Percentiles rank a stretch among this genome's conserved stretches.
Evolutionary conservation across 202 grass and related monocot genomes (phyloP).

Genomic region (Panicum virgatum): DNA sequence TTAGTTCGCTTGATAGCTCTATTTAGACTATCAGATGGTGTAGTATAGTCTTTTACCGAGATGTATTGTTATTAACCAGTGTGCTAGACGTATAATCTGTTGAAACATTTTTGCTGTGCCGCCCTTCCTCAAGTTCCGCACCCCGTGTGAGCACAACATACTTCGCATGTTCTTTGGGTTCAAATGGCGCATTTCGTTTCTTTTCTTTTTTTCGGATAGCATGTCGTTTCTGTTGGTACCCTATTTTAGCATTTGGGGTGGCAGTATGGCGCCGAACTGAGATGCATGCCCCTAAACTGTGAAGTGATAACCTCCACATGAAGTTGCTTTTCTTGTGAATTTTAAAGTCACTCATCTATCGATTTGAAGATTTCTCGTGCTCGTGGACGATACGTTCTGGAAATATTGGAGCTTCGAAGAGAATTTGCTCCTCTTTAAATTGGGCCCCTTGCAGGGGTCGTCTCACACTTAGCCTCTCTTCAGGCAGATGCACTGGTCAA

Average conservation of each 20-base stretch:
- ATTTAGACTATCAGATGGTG: slow-evolving; percentile 30
- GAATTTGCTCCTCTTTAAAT: too few species aligned
- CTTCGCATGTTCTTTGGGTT: not conserved
- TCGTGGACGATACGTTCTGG: too few species aligned
- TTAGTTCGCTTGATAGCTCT: slow-evolving; percentile 14
- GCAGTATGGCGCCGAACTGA: not conserved
- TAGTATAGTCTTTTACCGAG: slow-evolving; percentile 44
- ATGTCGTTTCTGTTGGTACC: not conserved
- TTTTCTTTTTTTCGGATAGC: too few species aligned
- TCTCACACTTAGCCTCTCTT: too few species aligned
- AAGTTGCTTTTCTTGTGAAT: not conserved
- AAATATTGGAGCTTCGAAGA: too few species aligned
- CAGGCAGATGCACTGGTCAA: too few species aligned
- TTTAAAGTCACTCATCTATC: too few species aligned
- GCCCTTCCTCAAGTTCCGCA: not conserved
- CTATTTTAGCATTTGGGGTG: not conserved
- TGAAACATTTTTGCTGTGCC: slow-evolving; percentile 7
- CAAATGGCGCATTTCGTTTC: not conserved
- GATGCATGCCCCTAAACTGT: not conserved
- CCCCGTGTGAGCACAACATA: not conserved
- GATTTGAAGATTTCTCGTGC: not conserved
- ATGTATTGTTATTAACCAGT: slow-evolving; percentile 38
- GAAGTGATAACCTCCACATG: not conserved
- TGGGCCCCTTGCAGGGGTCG: too few species aligned
- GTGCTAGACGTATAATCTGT: slow-evolving; percentile 28